Evolutionary conservation across 352 stramenopile genomes (phyloP).

Genomic region (Halophytophthora polymorphica): DNA sequence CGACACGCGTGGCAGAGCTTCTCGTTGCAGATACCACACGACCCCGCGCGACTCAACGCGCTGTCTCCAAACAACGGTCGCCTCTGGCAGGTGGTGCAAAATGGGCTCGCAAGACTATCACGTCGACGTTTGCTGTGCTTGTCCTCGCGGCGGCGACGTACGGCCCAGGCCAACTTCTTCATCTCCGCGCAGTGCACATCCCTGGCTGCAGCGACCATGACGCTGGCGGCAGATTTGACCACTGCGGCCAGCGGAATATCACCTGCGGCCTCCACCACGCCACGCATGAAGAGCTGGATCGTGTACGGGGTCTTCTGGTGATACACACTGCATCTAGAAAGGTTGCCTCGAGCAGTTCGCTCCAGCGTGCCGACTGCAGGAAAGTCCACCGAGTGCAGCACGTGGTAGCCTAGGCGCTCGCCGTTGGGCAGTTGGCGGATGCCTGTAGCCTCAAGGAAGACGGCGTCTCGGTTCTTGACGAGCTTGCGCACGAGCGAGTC

Average conservation of each 20-base stretch:
- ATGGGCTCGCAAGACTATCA: no score
- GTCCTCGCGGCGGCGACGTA: slow-evolving; percentile 12
- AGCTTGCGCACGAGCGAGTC: slow-evolving; percentile 31
- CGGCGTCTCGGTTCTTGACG: slow-evolving; percentile 48
- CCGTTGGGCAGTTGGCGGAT: slow-evolving; percentile 40
- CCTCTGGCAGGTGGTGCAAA: no score
- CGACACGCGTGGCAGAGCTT: no score
- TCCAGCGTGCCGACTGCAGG: slow-evolving; percentile 29
- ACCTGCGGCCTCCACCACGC: slow-evolving; percentile 27
- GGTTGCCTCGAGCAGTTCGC: slow-evolving; percentile 35
- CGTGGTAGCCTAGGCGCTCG: slow-evolving; percentile 46
- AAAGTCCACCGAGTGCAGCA: slow-evolving; percentile 55
- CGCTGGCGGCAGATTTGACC: slow-evolving; percentile 25
- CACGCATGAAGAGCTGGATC: slow-evolving; percentile 46
- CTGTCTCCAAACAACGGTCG: no score
- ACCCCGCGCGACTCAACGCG: no score
- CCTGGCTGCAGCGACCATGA: slow-evolving; percentile 27
- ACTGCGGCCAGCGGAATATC: slow-evolving; percentile 36
- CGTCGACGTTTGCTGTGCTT: slow-evolving; percentile 1
- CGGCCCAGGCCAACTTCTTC: slow-evolving; percentile 60
- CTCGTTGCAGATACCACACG: no score
- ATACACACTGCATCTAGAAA: slow-evolving; percentile 49
- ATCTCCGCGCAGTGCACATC: slow-evolving; percentile 50
- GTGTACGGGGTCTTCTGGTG: slow-evolving; percentile 38
- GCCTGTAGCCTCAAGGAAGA: slow-evolving; percentile 49